Conservation (phyloP, 305 asterid genomes). For the Rubia tinctorum region DNA sequence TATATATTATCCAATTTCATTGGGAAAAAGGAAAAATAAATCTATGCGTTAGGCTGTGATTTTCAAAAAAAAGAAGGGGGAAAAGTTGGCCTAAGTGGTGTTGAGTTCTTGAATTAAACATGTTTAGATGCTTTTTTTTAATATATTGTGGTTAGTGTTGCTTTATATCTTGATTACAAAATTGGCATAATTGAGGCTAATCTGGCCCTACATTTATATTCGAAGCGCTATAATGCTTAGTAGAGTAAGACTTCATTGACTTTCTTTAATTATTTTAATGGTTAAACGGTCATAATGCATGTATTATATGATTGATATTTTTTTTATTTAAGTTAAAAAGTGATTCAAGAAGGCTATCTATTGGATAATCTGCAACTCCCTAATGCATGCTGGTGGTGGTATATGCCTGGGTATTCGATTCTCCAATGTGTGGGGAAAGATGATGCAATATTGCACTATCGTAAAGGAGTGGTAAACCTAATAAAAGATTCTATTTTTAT, state of each 20-base stretch:
- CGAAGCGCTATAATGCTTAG: not conserved
- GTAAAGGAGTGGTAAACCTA: too few relatives aligned
- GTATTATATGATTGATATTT: not conserved
- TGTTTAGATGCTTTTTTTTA: not conserved
- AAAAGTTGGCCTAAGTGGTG: too few relatives aligned
- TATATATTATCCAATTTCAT: too few relatives aligned
- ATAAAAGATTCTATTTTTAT: too few relatives aligned
- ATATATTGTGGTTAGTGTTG: constrained; percentile 1
- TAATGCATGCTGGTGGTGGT: not conserved
- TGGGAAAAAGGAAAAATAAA: too few relatives aligned
- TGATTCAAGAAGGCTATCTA: not conserved
- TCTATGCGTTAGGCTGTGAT: not conserved
- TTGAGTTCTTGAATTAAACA: not conserved
- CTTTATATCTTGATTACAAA: constrained; percentile 30
- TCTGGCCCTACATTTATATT: constrained; percentile 24
- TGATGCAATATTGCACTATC: constrained; percentile 12
- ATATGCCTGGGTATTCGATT: constrained; percentile 45
- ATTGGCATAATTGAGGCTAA: constrained; percentile 23
- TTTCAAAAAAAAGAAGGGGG: too few relatives aligned
- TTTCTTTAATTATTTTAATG: not conserved
- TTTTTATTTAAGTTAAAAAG: not conserved
- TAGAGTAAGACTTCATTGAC: not conserved
- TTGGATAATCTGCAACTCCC: not conserved
- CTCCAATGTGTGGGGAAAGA: too few relatives aligned
- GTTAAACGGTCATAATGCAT: not conserved